Base-by-base conservation (phyloP, 495 filamentous ascomycete species). In the Trichoderma gamsii region DNA sequence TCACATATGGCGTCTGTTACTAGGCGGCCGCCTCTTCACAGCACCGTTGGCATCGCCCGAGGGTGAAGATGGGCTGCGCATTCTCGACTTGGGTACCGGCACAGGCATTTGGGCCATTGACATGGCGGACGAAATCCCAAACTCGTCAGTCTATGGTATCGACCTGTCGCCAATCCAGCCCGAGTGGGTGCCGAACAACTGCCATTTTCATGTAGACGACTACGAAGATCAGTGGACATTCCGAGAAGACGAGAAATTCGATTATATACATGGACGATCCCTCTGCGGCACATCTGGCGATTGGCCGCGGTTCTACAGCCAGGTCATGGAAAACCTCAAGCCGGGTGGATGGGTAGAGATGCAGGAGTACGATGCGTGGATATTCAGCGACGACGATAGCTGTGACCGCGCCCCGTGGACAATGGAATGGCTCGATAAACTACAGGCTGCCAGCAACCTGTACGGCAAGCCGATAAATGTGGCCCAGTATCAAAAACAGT, bases 91-190 rank as follows among this genome's bases (percentile, higher is more conserved):
- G 64, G 91, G 91, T 29, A 90, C 87, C 70, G 91, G 91, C n/a
- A 95, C 91, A 1, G 91, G 91, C 12, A 91, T 93, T 66, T 94
- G 91, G 91, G 84, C 87, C 61, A 92, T 93, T 73, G 90, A 92
- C 71, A 89, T 94, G 78, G 90, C 90, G 66, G 86, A 88, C 64
- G 61, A 66, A 44, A 76, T 68, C 27, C 67, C 67, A 8, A 52
- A 41, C 29, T 66, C 72, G 7, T 23, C 67, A 21, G 73, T 76
- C 56, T 69, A 78, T 25, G 78, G 80, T 65, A 75, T 75, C 18
- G 81, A 83, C 73, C 73, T 83, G 21, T 76, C 73, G 66, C 80
- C 81, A 16, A 79, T 76, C 25, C 81, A 83, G 67, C 80, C 81
- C 18, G 61, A 68, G 63, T 78, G 76, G 79, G 71, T 81, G 21